phyloP scores from a whole-genome alignment of 2,329 filamentous ascomycete genomes.

The Furcasterigmium furcatum region DNA sequence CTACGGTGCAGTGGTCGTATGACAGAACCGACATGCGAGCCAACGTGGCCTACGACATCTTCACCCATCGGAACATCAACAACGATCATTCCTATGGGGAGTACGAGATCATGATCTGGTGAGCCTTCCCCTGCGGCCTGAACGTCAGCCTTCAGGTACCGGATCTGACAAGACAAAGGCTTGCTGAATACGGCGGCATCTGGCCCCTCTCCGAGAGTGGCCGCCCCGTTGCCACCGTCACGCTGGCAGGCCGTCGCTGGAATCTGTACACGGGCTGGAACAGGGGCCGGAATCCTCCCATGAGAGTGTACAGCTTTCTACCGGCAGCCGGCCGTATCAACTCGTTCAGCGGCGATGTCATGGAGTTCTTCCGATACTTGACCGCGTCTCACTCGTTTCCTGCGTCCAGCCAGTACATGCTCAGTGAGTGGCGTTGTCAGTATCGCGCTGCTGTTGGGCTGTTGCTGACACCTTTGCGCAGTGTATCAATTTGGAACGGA shows the following conservation, averaged over 20 bases:
- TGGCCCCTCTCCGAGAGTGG: slow-evolving; percentile 36
- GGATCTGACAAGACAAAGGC: slow-evolving; percentile 25
- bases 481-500: slow-evolving; percentile 16
- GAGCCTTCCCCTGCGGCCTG: no score
- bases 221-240: slow-evolving; percentile 44
- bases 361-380: slow-evolving; percentile 50
- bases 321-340: slow-evolving; percentile 23
- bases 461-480: neutral
- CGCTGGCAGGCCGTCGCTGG: slow-evolving; percentile 45
- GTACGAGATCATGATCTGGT: slow-evolving; percentile 63
- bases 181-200: slow-evolving; percentile 56
- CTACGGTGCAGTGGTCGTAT: slow-evolving; percentile 31
- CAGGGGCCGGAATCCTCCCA: slow-evolving; percentile 44
- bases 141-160: no score
- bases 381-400: slow-evolving; percentile 34
- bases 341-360: slow-evolving; percentile 49
- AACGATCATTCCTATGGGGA: slow-evolving; percentile 32
- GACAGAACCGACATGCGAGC: slow-evolving; percentile 32
- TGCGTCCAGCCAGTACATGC: slow-evolving; percentile 13
- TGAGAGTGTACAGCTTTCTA: slow-evolving; percentile 50
- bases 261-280: slow-evolving; percentile 53
- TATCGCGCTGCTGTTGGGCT: neutral
- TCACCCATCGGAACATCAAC: slow-evolving; percentile 42
- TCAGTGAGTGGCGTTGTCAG: slow-evolving; percentile 9
- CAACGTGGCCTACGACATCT: slow-evolving; percentile 59